Evolutionary conservation across 306 rosid genomes (phyloP).

Genomic region (Vigna radiata): DNA sequence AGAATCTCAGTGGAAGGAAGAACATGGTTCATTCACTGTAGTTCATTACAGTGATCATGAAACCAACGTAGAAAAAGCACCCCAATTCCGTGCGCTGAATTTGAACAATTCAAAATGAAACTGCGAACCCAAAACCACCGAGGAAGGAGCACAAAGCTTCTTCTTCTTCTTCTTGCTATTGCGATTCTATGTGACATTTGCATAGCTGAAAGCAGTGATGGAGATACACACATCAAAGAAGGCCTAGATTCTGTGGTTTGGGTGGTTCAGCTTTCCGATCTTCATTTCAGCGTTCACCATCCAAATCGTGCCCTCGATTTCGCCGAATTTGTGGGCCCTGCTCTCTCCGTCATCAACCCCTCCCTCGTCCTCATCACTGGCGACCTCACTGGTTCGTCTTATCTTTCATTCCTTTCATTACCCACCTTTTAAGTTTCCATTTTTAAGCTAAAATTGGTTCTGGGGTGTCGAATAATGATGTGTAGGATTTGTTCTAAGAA

Average conservation of each 20-base stretch:
- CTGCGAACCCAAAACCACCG: neutral
- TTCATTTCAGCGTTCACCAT: conserved; percentile 93
- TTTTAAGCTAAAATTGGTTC: neutral
- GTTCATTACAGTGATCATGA: neutral
- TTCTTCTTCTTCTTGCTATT: neutral
- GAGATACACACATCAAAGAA: conserved; percentile 53
- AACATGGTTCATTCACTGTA: neutral
- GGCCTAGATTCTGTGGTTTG: conserved; percentile 74
- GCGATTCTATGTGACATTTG: conserved; percentile 13
- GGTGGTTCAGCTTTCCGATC: conserved; percentile 96
- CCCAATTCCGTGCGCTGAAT: neutral
- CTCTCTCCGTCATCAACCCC: conserved; percentile 91
- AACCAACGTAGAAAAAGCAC: neutral
- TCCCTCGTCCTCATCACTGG: conserved; percentile 93
- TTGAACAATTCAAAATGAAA: conserved; percentile 6
- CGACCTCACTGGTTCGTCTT: conserved; percentile 81
- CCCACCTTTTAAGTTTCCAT: neutral
- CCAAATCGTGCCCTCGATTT: conserved; percentile 82
- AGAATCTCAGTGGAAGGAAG: neutral
- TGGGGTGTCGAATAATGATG: neutral
- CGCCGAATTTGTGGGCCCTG: conserved; percentile 59
- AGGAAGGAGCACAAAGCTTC: conserved; percentile 4
- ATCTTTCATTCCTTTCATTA: neutral
- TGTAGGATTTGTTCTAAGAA: neutral
- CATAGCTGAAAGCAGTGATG: conserved; percentile 19